These are phyloP conservation scores for Candida boleticola DNA, from an alignment of 805 yeast genomes.

Conservation along the genomic window DNA sequence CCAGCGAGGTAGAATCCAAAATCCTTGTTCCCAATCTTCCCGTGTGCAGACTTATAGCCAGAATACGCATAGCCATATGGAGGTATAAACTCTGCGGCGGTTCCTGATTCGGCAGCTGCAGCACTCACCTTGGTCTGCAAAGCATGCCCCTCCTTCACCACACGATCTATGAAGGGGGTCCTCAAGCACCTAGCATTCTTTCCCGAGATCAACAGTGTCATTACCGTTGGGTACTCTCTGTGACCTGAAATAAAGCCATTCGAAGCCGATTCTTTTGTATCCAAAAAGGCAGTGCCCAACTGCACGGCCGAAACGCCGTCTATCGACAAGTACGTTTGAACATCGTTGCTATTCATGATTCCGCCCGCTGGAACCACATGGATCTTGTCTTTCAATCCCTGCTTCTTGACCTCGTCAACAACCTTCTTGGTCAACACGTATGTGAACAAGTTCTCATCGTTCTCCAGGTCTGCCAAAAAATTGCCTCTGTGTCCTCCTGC, in stretches of 20 bases:
- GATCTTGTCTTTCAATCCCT: constrained; percentile 2
- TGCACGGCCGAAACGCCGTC: constrained; percentile 53
- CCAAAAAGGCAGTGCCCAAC: constrained; percentile 52
- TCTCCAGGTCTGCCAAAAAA: constrained; percentile 23
- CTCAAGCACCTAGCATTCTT: constrained; percentile 34
- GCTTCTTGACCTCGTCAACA: constrained; percentile 5
- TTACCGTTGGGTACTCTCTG: constrained; percentile 20
- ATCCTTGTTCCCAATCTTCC: constrained; percentile 9
- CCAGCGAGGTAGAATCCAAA: constrained; percentile 35
- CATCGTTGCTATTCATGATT: constrained; percentile 31
- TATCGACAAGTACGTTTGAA: constrained; percentile 25
- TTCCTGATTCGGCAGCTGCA: no score
- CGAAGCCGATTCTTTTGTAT: constrained; percentile 28
- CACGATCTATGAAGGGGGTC: constrained; percentile 31
- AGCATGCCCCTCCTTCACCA: constrained; percentile 12
- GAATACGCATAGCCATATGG: constrained; percentile 33
- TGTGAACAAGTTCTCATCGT: constrained; percentile 38
- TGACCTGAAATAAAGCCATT: constrained; percentile 14
- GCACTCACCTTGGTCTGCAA: constrained; percentile 3
- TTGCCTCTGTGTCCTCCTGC: constrained; percentile 69
- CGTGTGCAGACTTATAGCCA: constrained; percentile 27
- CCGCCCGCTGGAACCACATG: constrained; percentile 56
- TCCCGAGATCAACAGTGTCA: constrained; percentile 38
- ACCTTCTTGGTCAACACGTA: constrained; percentile 23
- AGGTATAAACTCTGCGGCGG: constrained; percentile 21